Evolutionary conservation across 345 rosid species (phyloP), one percentile per base, ranked within the genome.

Genomic region (Corymbia maculata): DNA sequence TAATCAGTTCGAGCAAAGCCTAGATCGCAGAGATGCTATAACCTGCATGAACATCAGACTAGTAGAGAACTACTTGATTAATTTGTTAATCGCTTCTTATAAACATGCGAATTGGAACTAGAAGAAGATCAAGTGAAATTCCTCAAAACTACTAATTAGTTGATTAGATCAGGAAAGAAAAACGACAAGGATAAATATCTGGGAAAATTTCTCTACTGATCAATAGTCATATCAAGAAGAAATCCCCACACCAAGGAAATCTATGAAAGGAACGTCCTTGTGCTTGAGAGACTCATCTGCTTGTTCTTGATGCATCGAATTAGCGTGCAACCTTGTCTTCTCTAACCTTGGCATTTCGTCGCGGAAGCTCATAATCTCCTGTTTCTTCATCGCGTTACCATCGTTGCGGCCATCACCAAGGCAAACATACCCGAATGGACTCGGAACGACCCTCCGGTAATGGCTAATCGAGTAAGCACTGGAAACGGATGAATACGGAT

Each of bases 211-310:
- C 51, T 49, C 47, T 53, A 26, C 10, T 21, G 30, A 45, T 75
- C 26, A 36, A 36, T 36, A 17, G 47, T 17, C 82, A 75, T 36
- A 44, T 55, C 59, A 88, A 9, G 87, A 94, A 88, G 95, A 89
- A 87, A 95, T 92, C 89, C 96, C 97, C 75, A 95, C 97, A 52
- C 97, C 97, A 89, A 95, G 97, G 90, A 95, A 95, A 91, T 95
- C 97, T 70, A 95, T 95, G 90, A 95, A 94, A 36, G 94, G 93
- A 89, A 91, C 94, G 79, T 88, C 93, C 55, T 88, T 87, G 12
- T 86, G 85, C 88, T 90, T 88, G 70, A 85, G 88, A 22, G 91
- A 85, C 86, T 87, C 89, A 51, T 89, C 89, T 88, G 85, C 93
- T 87, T 90, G 90, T 75, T 90, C 92, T 90, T 91, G 87, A 52